Evolutionary conservation across 345 rosid species (phyloP), one percentile per base, ranked within the genome.

Genomic region (Syzygium jambos): DNA sequence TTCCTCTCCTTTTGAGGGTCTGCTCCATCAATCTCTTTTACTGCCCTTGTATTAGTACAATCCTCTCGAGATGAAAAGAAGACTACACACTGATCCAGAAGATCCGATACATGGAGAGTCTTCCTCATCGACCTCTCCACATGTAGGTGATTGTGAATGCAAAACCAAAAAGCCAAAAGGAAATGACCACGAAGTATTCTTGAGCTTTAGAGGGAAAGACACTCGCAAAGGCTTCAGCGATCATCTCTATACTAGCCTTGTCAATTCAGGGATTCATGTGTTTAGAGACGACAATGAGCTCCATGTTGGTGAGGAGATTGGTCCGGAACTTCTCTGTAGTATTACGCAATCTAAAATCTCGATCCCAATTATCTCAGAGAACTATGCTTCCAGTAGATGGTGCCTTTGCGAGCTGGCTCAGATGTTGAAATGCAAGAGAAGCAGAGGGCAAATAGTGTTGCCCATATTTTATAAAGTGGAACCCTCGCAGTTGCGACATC

Each of bases 371-470:
- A 65, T 63, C 77, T 63, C 77, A 14, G 0, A 14, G 0, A 63
- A 63, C 0, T 63, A 63, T 1, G 41, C 77, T 29, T 63, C 38
- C 21, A 63, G 77, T 21, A 15, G 0, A 15, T 63, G 77, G 41
- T 63, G 77, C 41, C 77, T 63, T 29, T 10, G 38, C 1, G 41
- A 63, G 77, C 38, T 63, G 3, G 41, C 21, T 63, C 77, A 63
- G 0, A 63, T 63, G 38, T 63, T 63, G 77, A 63, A 63, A 21
- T 63, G 77, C 77, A 63, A 1, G 77, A 63, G 0, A 29, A 63
- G 0, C 10, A 15, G 0, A 0, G 41, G 11, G 77, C 77, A 63
- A 29, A 0, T 63, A 0, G 77, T 63, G 38, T 63, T 63, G 0
- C 77, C 77, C 38, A 63, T 63, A 29, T 63, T 63, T 63, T 29